Evolutionary conservation across 2,329 filamentous ascomycete genomes (phyloP).

Genomic region (Paraconiothyrium brasiliense): DNA sequence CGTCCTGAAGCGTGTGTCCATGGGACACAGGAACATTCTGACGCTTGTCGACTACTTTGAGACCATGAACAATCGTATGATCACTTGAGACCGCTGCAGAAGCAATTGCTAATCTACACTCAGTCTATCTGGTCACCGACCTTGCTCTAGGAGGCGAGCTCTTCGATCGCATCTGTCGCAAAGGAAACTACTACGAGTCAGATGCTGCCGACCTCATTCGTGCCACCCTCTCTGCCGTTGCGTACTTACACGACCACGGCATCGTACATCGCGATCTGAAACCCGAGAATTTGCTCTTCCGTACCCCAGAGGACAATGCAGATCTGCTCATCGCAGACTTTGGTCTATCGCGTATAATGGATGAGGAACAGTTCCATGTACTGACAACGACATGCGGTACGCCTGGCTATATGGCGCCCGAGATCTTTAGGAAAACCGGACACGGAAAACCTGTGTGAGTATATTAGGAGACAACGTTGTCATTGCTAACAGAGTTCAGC

Average conservation of each 20-base stretch:
- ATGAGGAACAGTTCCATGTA: slow-evolving; percentile 98
- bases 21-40: slow-evolving; percentile 98
- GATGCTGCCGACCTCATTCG: slow-evolving; percentile 96
- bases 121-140: slow-evolving; percentile 95
- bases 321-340: slow-evolving; percentile 98
- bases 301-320: slow-evolving; percentile 96
- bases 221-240: slow-evolving; percentile 94
- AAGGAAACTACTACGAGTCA: slow-evolving; percentile 97
- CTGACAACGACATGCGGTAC: slow-evolving; percentile 97
- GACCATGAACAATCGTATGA: slow-evolving; percentile 93
- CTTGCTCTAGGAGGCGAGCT: slow-evolving; percentile 95
- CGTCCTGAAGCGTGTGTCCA: slow-evolving; percentile 95
- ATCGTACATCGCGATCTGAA: slow-evolving; percentile 98
- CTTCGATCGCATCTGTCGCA: slow-evolving; percentile 98
- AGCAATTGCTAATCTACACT: slow-evolving; percentile 19
- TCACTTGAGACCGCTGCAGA: neutral
- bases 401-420: slow-evolving; percentile 98
- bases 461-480: neutral
- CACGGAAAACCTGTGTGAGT: slow-evolving; percentile 92
- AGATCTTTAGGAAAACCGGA: slow-evolving; percentile 98
- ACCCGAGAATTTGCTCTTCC: slow-evolving; percentile 95
- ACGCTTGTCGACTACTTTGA: slow-evolving; percentile 99
- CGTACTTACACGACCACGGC: slow-evolving; percentile 97
- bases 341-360: slow-evolving; percentile 95
- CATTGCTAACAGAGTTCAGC: slow-evolving; percentile 49